Base-by-base conservation (phyloP, 106 monocot species). In the Dendrobium chrysotoxum region DNA sequence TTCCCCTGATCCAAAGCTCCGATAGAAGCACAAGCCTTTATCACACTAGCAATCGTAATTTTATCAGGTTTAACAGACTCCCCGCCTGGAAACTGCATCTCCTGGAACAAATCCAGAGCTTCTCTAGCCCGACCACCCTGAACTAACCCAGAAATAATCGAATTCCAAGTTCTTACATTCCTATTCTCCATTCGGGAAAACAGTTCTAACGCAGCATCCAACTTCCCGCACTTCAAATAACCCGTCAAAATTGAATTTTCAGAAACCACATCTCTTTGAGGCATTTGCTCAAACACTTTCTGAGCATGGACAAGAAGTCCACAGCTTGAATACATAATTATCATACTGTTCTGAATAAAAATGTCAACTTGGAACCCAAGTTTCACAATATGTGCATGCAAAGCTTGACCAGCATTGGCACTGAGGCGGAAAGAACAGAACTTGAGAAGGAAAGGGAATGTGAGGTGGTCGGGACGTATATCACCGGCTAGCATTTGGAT, bases 371-470 rank as follows among this genome's bases (percentile, higher is more conserved):
- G 44, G 53, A 86, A 70, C 0, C 91, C 91, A 7, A 86, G 40
- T 45, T 79, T 77, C 75, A 79, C 6, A 23, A 85, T 75, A 13
- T 91, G 88, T 7, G 75, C 46, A 30, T 91, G 88, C 9, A 91
- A 57, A 75, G 75, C n/a, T 35, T 54, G 77, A 7, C 86, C 91
- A 20, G 80, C 39, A 38, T 13, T 2, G 11, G 47, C 18, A 50
- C 25, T 15, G 30, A 13, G 41, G 6, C 8, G 53, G 21, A 20
- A 9, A 53, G 85, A 55, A 78, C 86, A 88, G 73, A 57, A 40
- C 70, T 80, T 88, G 82, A 88, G 20, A n/a, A 91, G 80, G 67
- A 91, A 86, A 18, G 91, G 88, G 80, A 91, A 88, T 71, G 91
- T 91, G 68, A 91, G 80, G 76, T 86, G 71, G 75, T 88, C 84